A percentile compares a stretch with the other conserved stretches of the same genome.
Conservation (phyloP, 306 rosid species). For the Quercus ilex region DNA sequence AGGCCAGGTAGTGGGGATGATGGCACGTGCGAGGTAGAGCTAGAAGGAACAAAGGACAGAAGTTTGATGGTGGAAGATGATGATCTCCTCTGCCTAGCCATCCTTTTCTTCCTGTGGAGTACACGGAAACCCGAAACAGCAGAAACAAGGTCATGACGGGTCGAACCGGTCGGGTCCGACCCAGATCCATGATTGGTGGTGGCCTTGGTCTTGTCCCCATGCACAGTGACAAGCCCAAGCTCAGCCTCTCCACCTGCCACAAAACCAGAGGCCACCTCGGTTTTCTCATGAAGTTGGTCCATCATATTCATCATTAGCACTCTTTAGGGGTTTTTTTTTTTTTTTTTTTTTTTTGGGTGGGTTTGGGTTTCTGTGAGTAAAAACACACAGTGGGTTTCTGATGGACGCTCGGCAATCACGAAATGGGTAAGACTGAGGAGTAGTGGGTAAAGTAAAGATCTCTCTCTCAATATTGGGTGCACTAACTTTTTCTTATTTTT, state of each 20-base stretch:
- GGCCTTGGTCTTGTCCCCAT: slow-evolving; percentile 26
- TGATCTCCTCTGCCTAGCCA: slow-evolving; percentile 68
- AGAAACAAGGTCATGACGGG: slow-evolving; percentile 33
- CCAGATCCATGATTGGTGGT: slow-evolving; percentile 31
- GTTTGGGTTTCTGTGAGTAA: slow-evolving; percentile 56
- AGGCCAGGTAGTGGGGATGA: slow-evolving; percentile 1
- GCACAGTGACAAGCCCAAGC: slow-evolving; percentile 29
- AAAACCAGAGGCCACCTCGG: slow-evolving; percentile 63
- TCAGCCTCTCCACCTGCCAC: slow-evolving; percentile 61
- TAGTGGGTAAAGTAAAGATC: slow-evolving; percentile 14
- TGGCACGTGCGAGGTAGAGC: slow-evolving; percentile 48
- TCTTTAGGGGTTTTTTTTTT: not conserved
- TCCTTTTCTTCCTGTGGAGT: slow-evolving; percentile 65
- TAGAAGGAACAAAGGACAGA: slow-evolving; percentile 26
- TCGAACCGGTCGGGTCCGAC: slow-evolving; percentile 40
- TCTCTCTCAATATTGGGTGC: slow-evolving; percentile 16
- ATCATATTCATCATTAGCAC: slow-evolving; percentile 45
- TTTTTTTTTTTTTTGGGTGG: too few relatives aligned
- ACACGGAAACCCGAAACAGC: slow-evolving; percentile 38
- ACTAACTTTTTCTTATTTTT: slow-evolving; percentile 16
- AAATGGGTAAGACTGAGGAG: slow-evolving; percentile 47
- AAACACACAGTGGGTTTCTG: not conserved
- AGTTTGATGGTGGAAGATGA: slow-evolving; percentile 24
- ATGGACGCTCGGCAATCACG: slow-evolving; percentile 78
- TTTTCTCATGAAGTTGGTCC: slow-evolving; percentile 41